A percentile compares a stretch with the other conserved stretches of the same genome.
Conservation (phyloP, 257 asterid species). For the Pogostemon cablin region DNA sequence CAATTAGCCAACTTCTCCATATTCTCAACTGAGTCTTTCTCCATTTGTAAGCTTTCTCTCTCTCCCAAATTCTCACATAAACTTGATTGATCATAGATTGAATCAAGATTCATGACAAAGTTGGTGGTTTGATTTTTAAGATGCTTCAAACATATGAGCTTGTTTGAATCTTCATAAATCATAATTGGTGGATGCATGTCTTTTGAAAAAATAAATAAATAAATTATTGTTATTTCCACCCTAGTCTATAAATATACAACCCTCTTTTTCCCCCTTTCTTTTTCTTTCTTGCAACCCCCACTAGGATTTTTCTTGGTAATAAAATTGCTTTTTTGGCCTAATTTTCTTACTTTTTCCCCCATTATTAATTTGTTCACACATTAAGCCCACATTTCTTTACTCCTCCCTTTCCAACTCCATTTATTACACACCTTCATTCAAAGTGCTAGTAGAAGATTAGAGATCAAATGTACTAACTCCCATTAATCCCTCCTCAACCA, state of each 20-base stretch:
- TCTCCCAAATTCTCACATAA: neutral
- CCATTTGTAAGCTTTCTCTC: neutral
- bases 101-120: neutral
- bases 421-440: constrained; percentile 12
- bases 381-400: constrained; percentile 8
- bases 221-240: constrained; percentile 28
- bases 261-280: neutral
- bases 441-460: constrained; percentile 17
- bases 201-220: neutral
- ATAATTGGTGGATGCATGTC: constrained; percentile 32
- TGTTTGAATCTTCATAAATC: constrained; percentile 24
- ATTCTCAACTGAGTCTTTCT: constrained; percentile 19
- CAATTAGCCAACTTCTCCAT: too few species aligned
- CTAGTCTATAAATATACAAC: constrained; percentile 16
- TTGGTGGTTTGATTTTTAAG: constrained; percentile 9
- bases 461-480: neutral
- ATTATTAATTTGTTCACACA: constrained; percentile 19
- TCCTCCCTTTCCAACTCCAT: neutral
- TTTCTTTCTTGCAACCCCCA: constrained; percentile 14
- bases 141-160: constrained; percentile 12
- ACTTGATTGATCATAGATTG: too few species aligned
- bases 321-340: constrained; percentile 27
- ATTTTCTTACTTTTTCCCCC: constrained; percentile 27
- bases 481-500: neutral
- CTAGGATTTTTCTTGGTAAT: constrained; percentile 9